Evolutionary conservation across 106 monocot species (phyloP), one percentile per base, ranked within the genome.

Genomic region (Triglochin maritima): DNA sequence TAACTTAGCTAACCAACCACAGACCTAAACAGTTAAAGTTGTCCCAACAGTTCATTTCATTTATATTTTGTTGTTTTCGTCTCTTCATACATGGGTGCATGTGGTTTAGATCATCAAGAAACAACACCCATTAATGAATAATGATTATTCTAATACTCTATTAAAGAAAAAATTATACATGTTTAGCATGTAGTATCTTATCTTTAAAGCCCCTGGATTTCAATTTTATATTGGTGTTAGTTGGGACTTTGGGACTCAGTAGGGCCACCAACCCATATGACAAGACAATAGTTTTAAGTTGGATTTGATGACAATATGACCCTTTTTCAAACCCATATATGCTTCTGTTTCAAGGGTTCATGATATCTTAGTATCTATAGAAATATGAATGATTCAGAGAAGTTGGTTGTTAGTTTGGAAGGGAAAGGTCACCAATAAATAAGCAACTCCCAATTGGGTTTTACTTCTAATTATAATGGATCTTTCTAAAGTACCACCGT

Each of bases 91-190:
- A 42, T 10, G 62, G 17, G 46, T 2, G 62, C 29, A 29, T 29
- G 29, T 29, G 59, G 59, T 60, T 63, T 62, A 62, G 62, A 62
- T 62, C 46, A 62, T 46, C 62, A 46, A 62, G 9, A 62, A 62
- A 62, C 43, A 11, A 44, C 44, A 44, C 44, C 12, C 45, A 46
- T 63, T 63, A n/a, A n/a, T n/a, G n/a, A n/a, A n/a, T n/a, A n/a
- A n/a, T n/a, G n/a, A 45, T 63, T 63, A 46, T 63, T 12, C 14
- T 63, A 6, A 11, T 7, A 52, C 7, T 52, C 11, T 52, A 11
- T 52, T 52, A 52, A 52, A 52, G 9, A 8, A 6, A 8, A 52
- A 11, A 11, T 7, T 8, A 8, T 11, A 52, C 7, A 12, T 44
- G 45, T 10, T 46, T 9, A 13, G 9, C 10, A 63, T 12, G 62